A percentile compares a stretch with the other conserved stretches of the same genome.
Evolutionary conservation across 2,329 filamentous ascomycete species (phyloP).

Genomic region (Cadophora sp.): DNA sequence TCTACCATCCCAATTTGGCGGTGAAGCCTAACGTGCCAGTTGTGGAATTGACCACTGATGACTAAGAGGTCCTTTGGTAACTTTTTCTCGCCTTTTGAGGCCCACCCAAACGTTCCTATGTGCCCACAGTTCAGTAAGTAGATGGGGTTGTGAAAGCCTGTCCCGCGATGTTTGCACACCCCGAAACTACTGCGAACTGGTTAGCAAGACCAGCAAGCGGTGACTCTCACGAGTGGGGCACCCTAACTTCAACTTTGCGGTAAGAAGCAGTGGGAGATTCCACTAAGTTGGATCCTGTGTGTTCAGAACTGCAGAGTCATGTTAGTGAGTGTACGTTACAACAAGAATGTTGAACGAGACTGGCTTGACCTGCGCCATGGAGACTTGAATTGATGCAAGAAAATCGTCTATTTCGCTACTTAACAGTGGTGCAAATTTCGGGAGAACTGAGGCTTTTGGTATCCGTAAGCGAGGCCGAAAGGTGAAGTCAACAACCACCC

Average conservation of each 20-base stretch:
- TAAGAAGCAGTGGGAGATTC: not conserved
- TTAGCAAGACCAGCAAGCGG: constrained; percentile 4
- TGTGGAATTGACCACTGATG: not conserved
- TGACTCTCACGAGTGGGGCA: constrained; percentile 1
- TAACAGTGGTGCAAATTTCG: not conserved
- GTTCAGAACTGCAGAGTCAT: constrained; percentile 18
- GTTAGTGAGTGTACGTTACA: constrained; percentile 6
- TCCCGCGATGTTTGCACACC: not conserved
- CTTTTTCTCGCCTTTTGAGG: not conserved
- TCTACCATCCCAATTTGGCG: not conserved
- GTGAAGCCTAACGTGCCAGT: not conserved
- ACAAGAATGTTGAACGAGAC: constrained; percentile 16
- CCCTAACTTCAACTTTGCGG: not conserved
- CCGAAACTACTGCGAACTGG: constrained; percentile 5
- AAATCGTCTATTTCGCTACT: not conserved
- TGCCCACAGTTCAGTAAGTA: not conserved
- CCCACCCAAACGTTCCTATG: not conserved
- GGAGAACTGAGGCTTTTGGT: constrained; percentile 1
- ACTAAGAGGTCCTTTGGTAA: not conserved
- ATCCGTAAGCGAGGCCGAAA: constrained; percentile 3
- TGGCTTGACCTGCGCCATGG: constrained; percentile 9
- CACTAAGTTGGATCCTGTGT: constrained; percentile 9
- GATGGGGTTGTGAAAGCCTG: constrained; percentile 10
- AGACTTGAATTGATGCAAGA: not conserved
- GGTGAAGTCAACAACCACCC: constrained; percentile 8